A percentile compares a stretch with the other conserved stretches of the same genome.
Evolutionary conservation across 208 protist species (phyloP).

Genomic region (Trypanosoma caninum): DNA sequence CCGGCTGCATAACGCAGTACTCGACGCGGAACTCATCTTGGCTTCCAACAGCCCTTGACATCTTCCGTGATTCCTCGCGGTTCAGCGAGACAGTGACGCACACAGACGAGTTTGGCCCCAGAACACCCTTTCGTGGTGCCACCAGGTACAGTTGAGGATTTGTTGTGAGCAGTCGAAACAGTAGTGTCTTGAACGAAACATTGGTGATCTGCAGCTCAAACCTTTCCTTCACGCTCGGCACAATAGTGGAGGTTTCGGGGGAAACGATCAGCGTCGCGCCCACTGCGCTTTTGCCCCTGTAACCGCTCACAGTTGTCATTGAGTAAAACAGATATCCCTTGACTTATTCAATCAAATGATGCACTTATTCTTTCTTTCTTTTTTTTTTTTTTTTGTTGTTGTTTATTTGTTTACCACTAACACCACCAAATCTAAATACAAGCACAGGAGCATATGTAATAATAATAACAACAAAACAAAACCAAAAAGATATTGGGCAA

Average conservation of each 20-base stretch:
- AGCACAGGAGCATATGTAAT: neutral
- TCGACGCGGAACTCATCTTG: conserved; percentile 80
- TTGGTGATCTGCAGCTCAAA: conserved; percentile 76
- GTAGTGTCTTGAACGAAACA: conserved; percentile 62
- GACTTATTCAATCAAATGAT: neutral
- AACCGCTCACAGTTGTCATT: neutral
- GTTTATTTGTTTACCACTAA: no score
- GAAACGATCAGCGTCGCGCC: conserved; percentile 14
- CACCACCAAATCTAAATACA: neutral
- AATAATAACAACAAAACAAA: conserved; percentile 7
- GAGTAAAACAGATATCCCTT: no score
- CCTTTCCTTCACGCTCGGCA: conserved; percentile 49
- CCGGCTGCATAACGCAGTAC: conserved; percentile 46
- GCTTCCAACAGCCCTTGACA: conserved; percentile 10
- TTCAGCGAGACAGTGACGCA: conserved; percentile 65
- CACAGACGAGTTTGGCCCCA: conserved; percentile 53
- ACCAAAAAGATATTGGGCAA: neutral
- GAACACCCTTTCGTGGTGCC: conserved; percentile 72
- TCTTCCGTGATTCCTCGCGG: conserved; percentile 15
- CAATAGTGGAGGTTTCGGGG: conserved; percentile 47
- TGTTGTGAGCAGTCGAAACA: conserved; percentile 75
- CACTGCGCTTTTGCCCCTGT: neutral
- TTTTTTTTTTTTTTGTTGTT: neutral
- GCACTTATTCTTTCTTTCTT: neutral
- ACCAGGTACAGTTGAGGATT: conserved; percentile 66